Evolutionary conservation across 2,329 filamentous ascomycete species (phyloP).

Genomic region (Arachnomyces sp.): DNA sequence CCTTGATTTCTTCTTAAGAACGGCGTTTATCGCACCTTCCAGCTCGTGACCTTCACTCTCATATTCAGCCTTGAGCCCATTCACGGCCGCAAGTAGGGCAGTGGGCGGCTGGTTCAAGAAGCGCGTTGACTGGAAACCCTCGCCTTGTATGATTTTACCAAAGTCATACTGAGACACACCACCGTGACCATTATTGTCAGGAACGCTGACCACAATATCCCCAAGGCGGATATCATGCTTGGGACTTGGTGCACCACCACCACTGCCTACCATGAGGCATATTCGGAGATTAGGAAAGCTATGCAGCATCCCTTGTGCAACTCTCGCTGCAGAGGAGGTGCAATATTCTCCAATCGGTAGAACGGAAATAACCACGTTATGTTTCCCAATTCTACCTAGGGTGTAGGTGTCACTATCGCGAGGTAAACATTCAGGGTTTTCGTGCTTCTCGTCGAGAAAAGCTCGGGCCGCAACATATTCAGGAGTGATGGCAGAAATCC

Average conservation of each 20-base stretch:
- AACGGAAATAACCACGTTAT: constrained; percentile 22
- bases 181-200: constrained; percentile 6
- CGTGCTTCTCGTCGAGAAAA: constrained; percentile 36
- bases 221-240: constrained; percentile 25
- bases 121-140: constrained; percentile 5
- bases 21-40: neutral
- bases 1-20: neutral
- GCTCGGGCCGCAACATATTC: constrained; percentile 33
- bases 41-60: neutral
- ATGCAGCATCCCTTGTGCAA: constrained; percentile 25
- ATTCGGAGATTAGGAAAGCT: constrained; percentile 25
- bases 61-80: constrained; percentile 1
- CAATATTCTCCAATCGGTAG: constrained; percentile 25
- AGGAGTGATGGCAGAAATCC: constrained; percentile 35
- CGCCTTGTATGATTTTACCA: constrained; percentile 11
- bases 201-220: constrained; percentile 19
- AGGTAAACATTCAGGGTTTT: constrained; percentile 10
- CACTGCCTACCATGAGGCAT: constrained; percentile 41
- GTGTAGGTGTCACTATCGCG: constrained; percentile 22
- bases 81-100: constrained; percentile 5
- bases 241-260: constrained; percentile 21
- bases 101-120: constrained; percentile 10
- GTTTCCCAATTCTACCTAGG: constrained; percentile 16
- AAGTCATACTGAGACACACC: constrained; percentile 18
- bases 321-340: constrained; percentile 22